phyloP scores from a whole-genome alignment of 2,329 filamentous ascomycete species.

The Fusarium xyrophilum region DNA sequence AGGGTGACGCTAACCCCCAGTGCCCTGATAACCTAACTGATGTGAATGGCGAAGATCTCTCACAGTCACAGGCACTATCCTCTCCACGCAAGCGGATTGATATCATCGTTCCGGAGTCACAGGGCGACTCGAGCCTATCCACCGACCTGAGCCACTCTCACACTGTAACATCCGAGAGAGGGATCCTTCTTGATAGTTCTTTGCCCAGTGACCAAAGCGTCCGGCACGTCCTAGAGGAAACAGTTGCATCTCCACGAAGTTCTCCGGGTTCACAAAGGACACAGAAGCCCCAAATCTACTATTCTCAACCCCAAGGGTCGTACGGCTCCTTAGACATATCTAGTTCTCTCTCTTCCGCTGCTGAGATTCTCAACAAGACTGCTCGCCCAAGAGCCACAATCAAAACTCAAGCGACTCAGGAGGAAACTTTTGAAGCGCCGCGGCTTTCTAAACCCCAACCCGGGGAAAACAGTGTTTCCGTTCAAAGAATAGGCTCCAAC shows the following conservation, averaged over 20 bases:
- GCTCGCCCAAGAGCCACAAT: background rate
- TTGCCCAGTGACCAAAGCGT: background rate
- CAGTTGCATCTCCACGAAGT: background rate
- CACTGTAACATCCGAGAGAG: background rate
- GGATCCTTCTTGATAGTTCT: background rate
- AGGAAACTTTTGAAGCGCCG: slow-evolving; percentile 4
- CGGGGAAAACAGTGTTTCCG: slow-evolving; percentile 18
- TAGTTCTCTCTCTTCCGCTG: background rate
- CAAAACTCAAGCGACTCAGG: background rate
- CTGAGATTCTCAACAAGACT: background rate
- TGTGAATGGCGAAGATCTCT: background rate
- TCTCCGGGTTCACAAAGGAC: background rate
- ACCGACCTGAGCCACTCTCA: slow-evolving; percentile 12
- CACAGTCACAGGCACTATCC: background rate
- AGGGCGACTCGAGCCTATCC: slow-evolving; percentile 23
- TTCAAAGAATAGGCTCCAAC: background rate
- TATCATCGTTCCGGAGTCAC: slow-evolving; percentile 35
- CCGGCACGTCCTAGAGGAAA: background rate
- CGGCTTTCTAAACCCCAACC: slow-evolving; percentile 22
- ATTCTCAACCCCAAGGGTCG: slow-evolving; percentile 31
- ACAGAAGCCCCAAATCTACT: slow-evolving; percentile 14
- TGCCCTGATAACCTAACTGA: background rate
- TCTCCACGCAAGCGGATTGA: slow-evolving; percentile 6
- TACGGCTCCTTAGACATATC: background rate
- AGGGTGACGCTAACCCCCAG: background rate